Base-by-base conservation (phyloP, 768 basidiomycete genomes). In the Russula vinacea region DNA sequence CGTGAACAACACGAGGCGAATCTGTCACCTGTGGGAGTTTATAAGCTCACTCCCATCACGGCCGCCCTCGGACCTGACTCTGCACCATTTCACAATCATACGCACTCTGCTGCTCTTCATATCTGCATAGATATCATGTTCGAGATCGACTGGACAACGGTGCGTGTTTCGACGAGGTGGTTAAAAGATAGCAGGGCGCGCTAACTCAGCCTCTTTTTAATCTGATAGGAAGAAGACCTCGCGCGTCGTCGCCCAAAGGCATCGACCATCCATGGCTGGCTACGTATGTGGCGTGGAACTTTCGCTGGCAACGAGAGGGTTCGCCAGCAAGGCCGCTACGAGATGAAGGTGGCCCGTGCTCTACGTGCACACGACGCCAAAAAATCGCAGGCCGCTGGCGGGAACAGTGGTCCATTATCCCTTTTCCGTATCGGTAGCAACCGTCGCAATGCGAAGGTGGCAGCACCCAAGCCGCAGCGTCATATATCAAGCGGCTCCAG, bases 191-290 rank as follows among this genome's bases (percentile, higher is more conserved):
- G 14, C 47, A 22, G 7, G 10, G 9, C 22, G n/a, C 16, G 9
- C 49, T 65, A 16, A 56, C 19, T 19, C 5, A 5, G 9, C n/a
- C n/a, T 9, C 16, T 2, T 17, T 37, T 5, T 50, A 26, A 54
- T 60, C 5, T 33, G 33, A 42, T 49, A 59, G 60, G 62, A 63
- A 10, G 50, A 55, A n/a, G 68, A 68, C 42, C 60, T 55, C 44
- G 4, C 1, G 7, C 53, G 45, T 19, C 66, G 58, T 24, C 62
- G 54, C 24, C 24, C 39, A 37, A 68, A 68, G 37, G 62, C 68
- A 45, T 69, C 68, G 45, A 69, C 68, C 4, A 65, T 69, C 53
- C 68, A 69, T 50, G 68, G 68, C 62, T 69, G 68, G 68, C 68
- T 69, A 53, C 42, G 58, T 52, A 69, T 68, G 60, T 68, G 67